Evolutionary conservation across 2,329 filamentous ascomycete species (phyloP), one percentile per base, ranked within the genome.

Genomic region (Colletotrichum phormii): DNA sequence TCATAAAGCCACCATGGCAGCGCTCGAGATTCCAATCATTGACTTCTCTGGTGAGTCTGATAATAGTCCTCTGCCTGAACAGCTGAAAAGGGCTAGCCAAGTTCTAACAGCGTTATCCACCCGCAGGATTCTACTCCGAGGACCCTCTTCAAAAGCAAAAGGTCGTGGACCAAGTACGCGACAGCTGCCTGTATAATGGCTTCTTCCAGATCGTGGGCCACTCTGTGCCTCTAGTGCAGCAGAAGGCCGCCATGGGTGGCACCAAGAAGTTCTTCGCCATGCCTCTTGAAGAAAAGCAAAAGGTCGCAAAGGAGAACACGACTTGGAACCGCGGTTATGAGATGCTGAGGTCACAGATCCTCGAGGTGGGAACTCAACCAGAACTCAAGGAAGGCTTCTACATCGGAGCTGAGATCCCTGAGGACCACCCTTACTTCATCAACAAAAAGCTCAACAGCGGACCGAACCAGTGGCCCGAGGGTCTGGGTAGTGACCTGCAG

Each of bases 181-280:
- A 79, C 35, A 84, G 84, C 62, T 87, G 85, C 74, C 78, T 82
- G 22, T 78, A 83, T 80, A 75, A 87, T 81, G 87, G 88, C 4
- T 89, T 89, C 78, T 89, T 89, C 79, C 86, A 88, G 75, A 83
- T 90, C 62, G 81, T 81, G 8, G 84, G 85, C 8, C 87, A 89
- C 75, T 80, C 82, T 4, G 81, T 90, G 4, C 77, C 84, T 1
- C 72, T 80, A 5, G 70, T 76, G 5, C 77, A 86, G 18, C 86
- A 86, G 74, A 74, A 82, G 11, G 77, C 77, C 2, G 81, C 85
- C 2, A 81, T 89, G 70, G 74, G 82, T 18, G 80, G 82, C 3
- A 81, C 84, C 15, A 81, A 84, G 74, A 80, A 79, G 13, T 83
- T 90, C 75, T 90, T 91, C 75, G 78, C 80, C 4, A 46, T 73